phyloP scores from a whole-genome alignment of 345 rosid species.

The Firmiana major region DNA sequence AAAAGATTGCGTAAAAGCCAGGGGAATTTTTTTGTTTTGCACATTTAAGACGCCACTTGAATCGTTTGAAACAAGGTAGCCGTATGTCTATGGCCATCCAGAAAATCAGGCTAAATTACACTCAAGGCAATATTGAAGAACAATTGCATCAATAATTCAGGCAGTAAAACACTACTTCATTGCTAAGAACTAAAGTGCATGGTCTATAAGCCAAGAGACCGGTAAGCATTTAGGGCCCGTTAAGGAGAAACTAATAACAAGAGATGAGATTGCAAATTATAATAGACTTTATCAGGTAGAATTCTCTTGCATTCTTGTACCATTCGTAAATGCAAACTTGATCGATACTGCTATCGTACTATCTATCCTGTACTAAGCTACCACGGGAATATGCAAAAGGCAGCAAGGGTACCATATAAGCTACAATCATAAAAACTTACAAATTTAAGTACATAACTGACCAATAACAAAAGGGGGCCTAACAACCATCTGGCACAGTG shows the following conservation, averaged over 20 bases:
- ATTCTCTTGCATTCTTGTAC: neutral
- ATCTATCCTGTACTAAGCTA: neutral
- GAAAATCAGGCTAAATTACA: slow-evolving; percentile 1
- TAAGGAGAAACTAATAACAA: neutral
- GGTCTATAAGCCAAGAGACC: neutral
- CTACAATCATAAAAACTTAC: neutral
- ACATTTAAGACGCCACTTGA: neutral
- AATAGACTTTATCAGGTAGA: neutral
- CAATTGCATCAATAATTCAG: neutral
- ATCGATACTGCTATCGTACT: neutral
- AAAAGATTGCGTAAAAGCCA: neutral
- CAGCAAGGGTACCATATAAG: neutral
- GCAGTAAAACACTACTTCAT: neutral
- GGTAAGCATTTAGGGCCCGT: neutral
- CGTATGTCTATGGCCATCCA: neutral
- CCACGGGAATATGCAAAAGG: too few relatives aligned
- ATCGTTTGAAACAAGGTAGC: neutral
- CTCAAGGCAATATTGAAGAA: neutral
- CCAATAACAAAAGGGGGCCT: neutral
- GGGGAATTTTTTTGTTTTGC: neutral
- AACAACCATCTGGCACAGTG: neutral
- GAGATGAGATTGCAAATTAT: neutral
- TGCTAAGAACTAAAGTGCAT: neutral
- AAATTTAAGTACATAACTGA: neutral
- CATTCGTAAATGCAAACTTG: neutral